Base-by-base conservation (phyloP, 2,329 filamentous ascomycete genomes). In the Pseudogymnoascus sp. region DNA sequence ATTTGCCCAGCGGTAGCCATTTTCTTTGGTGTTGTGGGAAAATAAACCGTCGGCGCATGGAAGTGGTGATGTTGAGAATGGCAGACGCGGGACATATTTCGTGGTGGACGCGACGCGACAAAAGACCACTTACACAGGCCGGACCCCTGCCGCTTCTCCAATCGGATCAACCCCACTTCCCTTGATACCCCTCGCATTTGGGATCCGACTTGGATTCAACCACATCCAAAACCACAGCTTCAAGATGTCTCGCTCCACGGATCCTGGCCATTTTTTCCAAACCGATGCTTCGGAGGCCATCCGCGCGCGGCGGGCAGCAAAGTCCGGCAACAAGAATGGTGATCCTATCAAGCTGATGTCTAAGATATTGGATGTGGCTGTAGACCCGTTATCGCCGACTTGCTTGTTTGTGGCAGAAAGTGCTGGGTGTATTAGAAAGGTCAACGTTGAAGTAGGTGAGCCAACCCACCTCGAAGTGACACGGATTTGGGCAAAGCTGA, bases 221-320 rank as follows among this genome's bases (percentile, higher is more conserved):
- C 35, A 24, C 38, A 41, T 26, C n/a, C 33, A 41, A 60, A 60
- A 22, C 46, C 50, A 12, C n/a, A 2, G 16, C 24, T 64, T 64
- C 66, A 63, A 65, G 66, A 88, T 84, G 80, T 89, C 89, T 75
- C 83, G 85, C 66, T 89, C 89, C 28, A 82, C 84, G 60, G 85
- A 96, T 72, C 83, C 87, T 61, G 87, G 89, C 31, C 86, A 95
- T 72, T 98, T 96, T 79, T 98, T 98, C 73, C 90, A 97, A 76
- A 96, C 92, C 31, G 89, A 93, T 64, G 72, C 72, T 16, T 71
- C 72, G 19, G 72, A 71, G 65, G 64, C 65, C 43, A 66, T 67
- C 62, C 72, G 82, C 78, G 70, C 71, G 19, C 72, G 92, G 67
- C 91, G 90, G 73, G 85, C 86, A 22, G 84, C 85, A 68, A 91